phyloP scores from a whole-genome alignment of 2,329 filamentous ascomycete species.

The Monilinia fructigena region DNA sequence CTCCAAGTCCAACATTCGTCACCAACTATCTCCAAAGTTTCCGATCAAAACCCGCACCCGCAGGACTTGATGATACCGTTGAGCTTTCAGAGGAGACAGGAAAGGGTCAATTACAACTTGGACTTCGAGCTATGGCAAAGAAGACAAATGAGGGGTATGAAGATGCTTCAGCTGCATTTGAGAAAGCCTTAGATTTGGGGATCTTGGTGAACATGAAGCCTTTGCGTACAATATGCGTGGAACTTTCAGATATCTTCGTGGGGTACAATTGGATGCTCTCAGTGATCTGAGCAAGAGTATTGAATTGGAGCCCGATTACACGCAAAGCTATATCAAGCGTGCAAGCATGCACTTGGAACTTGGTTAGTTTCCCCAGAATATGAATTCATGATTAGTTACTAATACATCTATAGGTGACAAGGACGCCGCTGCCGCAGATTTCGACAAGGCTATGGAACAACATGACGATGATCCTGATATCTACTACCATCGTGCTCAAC shows the following conservation, averaged over 20 bases:
- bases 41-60: conserved; percentile 76
- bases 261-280: conserved; percentile 80
- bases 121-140: conserved; percentile 75
- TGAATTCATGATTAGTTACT: conserved; percentile 30
- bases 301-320: conserved; percentile 81
- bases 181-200: conserved; percentile 80
- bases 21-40: conserved; percentile 99
- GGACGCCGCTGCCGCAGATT: conserved; percentile 83
- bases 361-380: conserved; percentile 52
- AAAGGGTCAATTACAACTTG: conserved; percentile 81
- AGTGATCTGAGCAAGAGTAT: conserved; percentile 89
- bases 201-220: conserved; percentile 79
- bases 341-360: conserved; percentile 97
- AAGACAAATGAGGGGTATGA: conserved; percentile 91
- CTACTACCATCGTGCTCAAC: conserved; percentile 97
- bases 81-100: conserved; percentile 77
- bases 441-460: conserved; percentile 79
- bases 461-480: conserved; percentile 92
- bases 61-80: conserved; percentile 76
- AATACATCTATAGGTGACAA: conserved; percentile 62
- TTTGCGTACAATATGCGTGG: conserved; percentile 95
- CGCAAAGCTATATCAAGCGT: conserved; percentile 97
- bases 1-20: conserved; percentile 92
- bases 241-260: conserved; percentile 89
- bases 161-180: conserved; percentile 80